phyloP scores from a whole-genome alignment of 768 basidiomycete genomes.

The Podaxis sp. region DNA sequence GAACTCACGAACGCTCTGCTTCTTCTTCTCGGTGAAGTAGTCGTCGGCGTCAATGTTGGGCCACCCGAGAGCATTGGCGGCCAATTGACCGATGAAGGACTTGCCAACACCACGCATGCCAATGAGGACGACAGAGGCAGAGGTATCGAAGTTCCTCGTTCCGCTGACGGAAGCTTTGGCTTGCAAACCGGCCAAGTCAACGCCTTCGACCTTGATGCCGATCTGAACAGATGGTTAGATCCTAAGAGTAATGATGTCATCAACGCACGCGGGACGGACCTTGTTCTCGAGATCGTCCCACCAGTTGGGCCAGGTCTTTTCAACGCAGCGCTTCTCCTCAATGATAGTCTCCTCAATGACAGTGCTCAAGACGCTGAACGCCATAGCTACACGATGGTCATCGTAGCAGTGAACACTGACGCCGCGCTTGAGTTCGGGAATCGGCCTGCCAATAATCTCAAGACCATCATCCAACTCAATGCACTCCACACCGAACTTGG shows the following conservation, averaged over 20 bases:
- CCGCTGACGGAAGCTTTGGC: slow-evolving; percentile 46
- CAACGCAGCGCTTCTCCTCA: slow-evolving; percentile 96
- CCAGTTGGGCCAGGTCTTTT: slow-evolving; percentile 99
- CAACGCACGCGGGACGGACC: slow-evolving; percentile 39
- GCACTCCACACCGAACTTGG: slow-evolving; percentile 93
- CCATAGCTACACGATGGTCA: slow-evolving; percentile 99
- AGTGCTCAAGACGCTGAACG: slow-evolving; percentile 86
- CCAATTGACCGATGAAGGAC: slow-evolving; percentile 81
- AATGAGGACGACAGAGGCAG: slow-evolving; percentile 72
- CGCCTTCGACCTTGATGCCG: slow-evolving; percentile 83
- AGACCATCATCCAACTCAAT: slow-evolving; percentile 92
- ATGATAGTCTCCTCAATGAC: slow-evolving; percentile 75
- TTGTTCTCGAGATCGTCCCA: slow-evolving; percentile 99
- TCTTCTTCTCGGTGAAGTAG: slow-evolving; percentile 66
- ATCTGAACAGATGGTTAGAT: slow-evolving; percentile 50
- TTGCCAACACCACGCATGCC: slow-evolving; percentile 99
- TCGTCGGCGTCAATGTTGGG: slow-evolving; percentile 80
- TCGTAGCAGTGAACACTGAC: slow-evolving; percentile 94
- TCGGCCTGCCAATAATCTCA: slow-evolving; percentile 79
- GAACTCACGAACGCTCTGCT: slow-evolving; percentile 66
- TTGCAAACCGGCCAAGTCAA: slow-evolving; percentile 57
- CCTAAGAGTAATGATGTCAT: background rate
- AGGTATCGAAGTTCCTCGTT: slow-evolving; percentile 29
- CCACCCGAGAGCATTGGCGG: slow-evolving; percentile 71
- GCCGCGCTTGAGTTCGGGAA: slow-evolving; percentile 61